Percentiles rank a stretch among this genome's conserved stretches.
Evolutionary conservation across 2,329 filamentous ascomycete species (phyloP).

Genomic region (Fusarium sp.): DNA sequence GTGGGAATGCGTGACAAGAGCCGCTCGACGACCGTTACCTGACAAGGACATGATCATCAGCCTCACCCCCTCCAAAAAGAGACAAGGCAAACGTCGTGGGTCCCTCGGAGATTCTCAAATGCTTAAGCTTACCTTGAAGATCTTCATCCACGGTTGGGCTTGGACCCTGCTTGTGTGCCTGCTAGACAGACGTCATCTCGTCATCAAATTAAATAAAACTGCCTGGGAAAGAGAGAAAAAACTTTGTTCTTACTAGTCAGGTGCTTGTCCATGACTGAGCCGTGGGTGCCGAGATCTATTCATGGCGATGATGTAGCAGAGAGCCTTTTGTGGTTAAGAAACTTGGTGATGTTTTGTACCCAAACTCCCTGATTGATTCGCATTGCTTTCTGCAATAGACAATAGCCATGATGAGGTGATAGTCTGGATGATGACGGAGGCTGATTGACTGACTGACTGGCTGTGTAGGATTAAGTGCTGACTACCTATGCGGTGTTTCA

Average conservation of each 20-base stretch:
- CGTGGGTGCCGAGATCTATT: constrained; percentile 11
- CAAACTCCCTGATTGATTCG: neutral
- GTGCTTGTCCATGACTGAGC: constrained; percentile 13
- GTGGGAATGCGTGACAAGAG: constrained; percentile 25
- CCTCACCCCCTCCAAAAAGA: neutral
- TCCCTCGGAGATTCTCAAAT: constrained; percentile 33
- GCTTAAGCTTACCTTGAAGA: constrained; percentile 44
- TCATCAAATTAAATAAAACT: constrained; percentile 13
- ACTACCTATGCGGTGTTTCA: constrained; percentile 31
- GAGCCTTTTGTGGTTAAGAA: neutral
- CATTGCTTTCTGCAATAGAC: constrained; percentile 24
- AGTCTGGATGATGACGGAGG: constrained; percentile 20
- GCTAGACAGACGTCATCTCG: constrained; percentile 30
- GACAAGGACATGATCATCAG: constrained; percentile 25
- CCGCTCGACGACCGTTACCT: constrained; percentile 28
- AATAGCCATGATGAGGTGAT: constrained; percentile 6
- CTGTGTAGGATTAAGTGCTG: constrained; percentile 42
- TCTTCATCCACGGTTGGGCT: constrained; percentile 19
- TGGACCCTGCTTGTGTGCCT: constrained; percentile 39
- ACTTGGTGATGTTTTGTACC: constrained; percentile 1
- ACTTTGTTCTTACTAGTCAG: constrained; percentile 22
- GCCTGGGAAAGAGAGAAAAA: neutral
- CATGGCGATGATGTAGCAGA: neutral
- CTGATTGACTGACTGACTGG: neutral
- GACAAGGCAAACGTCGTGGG: constrained; percentile 11